Conservation (phyloP, 164 flowering plant species). For the Brasenia schreberi region DNA sequence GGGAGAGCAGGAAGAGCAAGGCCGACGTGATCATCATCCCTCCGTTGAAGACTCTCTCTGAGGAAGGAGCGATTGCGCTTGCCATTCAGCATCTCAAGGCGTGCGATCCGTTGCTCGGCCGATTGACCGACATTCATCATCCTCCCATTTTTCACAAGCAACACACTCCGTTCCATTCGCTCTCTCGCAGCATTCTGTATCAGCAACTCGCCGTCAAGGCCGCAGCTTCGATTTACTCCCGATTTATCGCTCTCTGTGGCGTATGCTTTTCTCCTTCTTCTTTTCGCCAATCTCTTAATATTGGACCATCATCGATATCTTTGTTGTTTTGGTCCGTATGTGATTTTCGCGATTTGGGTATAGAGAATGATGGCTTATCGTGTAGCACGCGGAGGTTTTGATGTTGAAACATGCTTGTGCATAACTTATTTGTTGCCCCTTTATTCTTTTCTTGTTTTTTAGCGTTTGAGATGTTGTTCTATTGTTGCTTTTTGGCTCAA, state of each 20-base stretch:
- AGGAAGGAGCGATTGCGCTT: constrained; percentile 45
- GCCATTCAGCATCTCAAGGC: constrained; percentile 58
- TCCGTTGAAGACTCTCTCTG: constrained; percentile 24
- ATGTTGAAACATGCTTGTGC: too few relatives aligned
- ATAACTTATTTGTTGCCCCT: too few relatives aligned
- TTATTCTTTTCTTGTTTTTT: too few relatives aligned
- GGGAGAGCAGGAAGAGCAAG: neutral
- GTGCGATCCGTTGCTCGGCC: constrained; percentile 51
- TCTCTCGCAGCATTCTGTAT: constrained; percentile 72
- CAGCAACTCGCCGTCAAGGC: constrained; percentile 95
- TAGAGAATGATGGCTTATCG: too few relatives aligned
- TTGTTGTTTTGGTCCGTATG: neutral
- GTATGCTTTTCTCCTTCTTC: constrained; percentile 5
- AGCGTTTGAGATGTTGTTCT: too few relatives aligned
- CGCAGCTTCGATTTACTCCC: constrained; percentile 72
- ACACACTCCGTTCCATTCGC: constrained; percentile 70
- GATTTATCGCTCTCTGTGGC: constrained; percentile 76
- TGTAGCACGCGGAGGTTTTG: too few relatives aligned
- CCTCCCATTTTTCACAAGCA: constrained; percentile 61
- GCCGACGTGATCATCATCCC: neutral
- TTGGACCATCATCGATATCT: neutral
- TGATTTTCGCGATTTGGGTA: too few relatives aligned
- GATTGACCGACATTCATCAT: constrained; percentile 46
- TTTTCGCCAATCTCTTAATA: neutral
- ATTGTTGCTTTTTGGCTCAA: too few relatives aligned